phyloP scores from a whole-genome alignment of 768 basidiomycete species.

The Trametes cinnabarina region DNA sequence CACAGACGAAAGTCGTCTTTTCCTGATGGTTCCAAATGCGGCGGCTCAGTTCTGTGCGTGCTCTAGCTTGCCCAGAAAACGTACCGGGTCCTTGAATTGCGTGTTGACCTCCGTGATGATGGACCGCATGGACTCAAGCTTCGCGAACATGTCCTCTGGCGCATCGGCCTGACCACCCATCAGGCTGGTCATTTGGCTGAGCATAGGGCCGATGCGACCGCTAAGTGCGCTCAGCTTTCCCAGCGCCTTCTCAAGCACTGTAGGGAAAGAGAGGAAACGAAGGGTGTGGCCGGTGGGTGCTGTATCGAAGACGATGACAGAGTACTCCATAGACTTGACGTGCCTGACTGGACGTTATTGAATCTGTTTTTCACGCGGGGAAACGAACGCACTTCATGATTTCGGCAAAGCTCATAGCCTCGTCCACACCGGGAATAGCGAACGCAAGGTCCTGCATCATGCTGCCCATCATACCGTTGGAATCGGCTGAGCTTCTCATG shows the following conservation, averaged over 20 bases:
- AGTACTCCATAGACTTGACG: constrained; percentile 99
- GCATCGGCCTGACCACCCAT: constrained; percentile 90
- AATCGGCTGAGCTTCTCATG: constrained; percentile 57
- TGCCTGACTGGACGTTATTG: constrained; percentile 52
- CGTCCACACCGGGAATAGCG: constrained; percentile 98
- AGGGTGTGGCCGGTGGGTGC: constrained; percentile 98
- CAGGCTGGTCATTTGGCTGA: constrained; percentile 94
- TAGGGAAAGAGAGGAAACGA: constrained; percentile 98
- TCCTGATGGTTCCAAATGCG: constrained; percentile 50
- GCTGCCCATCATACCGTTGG: constrained; percentile 93
- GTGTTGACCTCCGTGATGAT: constrained; percentile 98
- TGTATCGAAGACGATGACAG: constrained; percentile 99
- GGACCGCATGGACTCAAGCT: constrained; percentile 93
- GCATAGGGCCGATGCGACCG: constrained; percentile 95
- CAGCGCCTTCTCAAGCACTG: constrained; percentile 94
- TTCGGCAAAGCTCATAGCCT: constrained; percentile 99
- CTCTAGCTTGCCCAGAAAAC: constrained; percentile 28
- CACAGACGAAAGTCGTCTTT: constrained; percentile 98
- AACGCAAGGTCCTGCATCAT: constrained; percentile 99
- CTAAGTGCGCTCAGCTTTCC: constrained; percentile 93
- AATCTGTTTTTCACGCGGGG: not conserved
- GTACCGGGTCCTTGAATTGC: constrained; percentile 97
- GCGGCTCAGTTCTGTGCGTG: not conserved
- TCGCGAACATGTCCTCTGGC: constrained; percentile 98
- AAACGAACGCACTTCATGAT: constrained; percentile 87